phyloP scores from a whole-genome alignment of 305 asterid species.

The Fraxinus albicans region DNA sequence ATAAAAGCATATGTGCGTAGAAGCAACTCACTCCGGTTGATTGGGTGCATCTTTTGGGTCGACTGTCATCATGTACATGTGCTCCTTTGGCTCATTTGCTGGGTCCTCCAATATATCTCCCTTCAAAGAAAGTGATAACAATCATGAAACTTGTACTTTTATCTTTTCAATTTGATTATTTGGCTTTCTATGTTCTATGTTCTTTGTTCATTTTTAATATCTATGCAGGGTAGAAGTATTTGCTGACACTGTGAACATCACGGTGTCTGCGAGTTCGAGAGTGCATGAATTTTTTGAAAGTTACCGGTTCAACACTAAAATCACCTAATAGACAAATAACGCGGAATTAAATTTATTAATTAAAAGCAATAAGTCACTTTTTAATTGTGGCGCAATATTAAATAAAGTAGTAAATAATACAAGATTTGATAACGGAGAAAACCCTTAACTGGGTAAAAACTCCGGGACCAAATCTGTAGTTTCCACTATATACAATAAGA shows the following conservation, averaged over 20 bases:
- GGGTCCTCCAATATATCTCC: conserved; percentile 96
- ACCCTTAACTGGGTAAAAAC: too few species aligned
- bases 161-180: neutral
- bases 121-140: conserved; percentile 30
- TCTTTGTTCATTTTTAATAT: neutral
- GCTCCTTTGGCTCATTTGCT: conserved; percentile 88
- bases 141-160: neutral
- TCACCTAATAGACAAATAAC: too few species aligned
- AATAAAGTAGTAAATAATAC: too few species aligned
- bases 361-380: too few species aligned
- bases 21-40: conserved; percentile 69
- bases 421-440: too few species aligned
- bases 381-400: too few species aligned
- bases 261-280: conserved; percentile 38
- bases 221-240: conserved; percentile 30
- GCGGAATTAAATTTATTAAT: too few species aligned
- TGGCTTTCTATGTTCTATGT: neutral
- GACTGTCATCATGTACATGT: conserved; percentile 86
- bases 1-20: neutral
- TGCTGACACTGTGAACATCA: conserved; percentile 32
- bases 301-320: too few species aligned
- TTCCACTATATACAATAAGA: too few species aligned
- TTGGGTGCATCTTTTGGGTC: conserved; percentile 84
- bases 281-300: conserved; percentile 11
- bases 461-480: too few species aligned